Evolutionary conservation across 2,329 filamentous ascomycete genomes (phyloP), one percentile per base, ranked within the genome.

Genomic region (Geosmithia flava): DNA sequence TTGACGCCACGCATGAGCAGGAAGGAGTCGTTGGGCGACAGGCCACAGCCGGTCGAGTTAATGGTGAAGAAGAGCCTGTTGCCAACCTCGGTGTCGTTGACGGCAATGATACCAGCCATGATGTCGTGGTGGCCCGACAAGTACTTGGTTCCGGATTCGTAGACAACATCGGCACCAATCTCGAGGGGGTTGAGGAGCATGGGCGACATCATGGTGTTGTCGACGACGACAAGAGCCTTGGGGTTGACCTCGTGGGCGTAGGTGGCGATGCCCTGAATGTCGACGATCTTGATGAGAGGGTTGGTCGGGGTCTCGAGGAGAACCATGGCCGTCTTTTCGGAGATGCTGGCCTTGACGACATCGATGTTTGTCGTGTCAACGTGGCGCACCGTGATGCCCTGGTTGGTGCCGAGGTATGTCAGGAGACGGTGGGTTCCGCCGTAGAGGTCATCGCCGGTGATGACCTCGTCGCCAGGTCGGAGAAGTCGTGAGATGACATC

Each of bases 161-260:
- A 98, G 49, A 95, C 88, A 55, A 98, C 85, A 59, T 98, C 93
- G 16, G 91, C 90, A 49, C 94, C 93, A 27, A 97, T 76, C 52
- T 97, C 91, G 17, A 98, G 79, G 6, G 93, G 93, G 68, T 95
- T 97, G 59, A 83, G 83, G 7, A 98, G 81, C 72, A 96, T 83
- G 11, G 93, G 93, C 2, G 90, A 96, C 55, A 98, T 82, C 93
- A 98, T 98, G 50, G 93, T 98, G 71, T 98, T 98, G 68, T 98
- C 93, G 23, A 97, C 93, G 2, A 90, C 81, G 16, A 98, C 89
- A 41, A 97, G 71, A 23, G 87, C 85, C 52, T 78, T 79, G 7
- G 83, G 72, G 64, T 93, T 95, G 46, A 78, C 78, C 39, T 83
- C 80, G 64, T 97, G 93, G 0, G 85, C 79, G 19, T 83, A 70